phyloP scores from a whole-genome alignment of 2,329 filamentous ascomycete species.

The Colletotrichum tropicicola region DNA sequence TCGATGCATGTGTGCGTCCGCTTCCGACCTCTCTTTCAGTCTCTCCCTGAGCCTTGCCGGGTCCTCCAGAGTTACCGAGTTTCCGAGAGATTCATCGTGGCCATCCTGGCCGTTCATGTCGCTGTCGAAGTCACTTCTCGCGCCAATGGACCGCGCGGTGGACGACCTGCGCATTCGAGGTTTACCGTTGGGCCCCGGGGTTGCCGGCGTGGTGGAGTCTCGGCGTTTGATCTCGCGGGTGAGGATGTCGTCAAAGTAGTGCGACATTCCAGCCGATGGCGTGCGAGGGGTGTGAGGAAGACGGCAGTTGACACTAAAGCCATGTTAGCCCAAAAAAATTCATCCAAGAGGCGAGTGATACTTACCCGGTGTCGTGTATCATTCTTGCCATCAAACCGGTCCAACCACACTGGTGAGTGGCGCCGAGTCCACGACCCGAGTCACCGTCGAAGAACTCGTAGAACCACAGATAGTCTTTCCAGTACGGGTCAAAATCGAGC shows the following conservation, averaged over 20 bases:
- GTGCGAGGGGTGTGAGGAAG: constrained; percentile 93
- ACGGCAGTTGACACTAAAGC: constrained; percentile 88
- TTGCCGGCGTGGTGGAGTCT: constrained; percentile 45
- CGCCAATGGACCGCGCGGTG: constrained; percentile 83
- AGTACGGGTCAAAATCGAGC: constrained; percentile 90
- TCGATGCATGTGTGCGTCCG: constrained; percentile 77
- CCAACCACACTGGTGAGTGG: constrained; percentile 96
- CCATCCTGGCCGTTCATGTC: constrained; percentile 57
- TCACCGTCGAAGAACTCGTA: constrained; percentile 98
- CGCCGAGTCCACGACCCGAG: constrained; percentile 85
- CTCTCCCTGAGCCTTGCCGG: constrained; percentile 56
- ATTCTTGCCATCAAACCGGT: constrained; percentile 94
- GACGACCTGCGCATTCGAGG: constrained; percentile 78
- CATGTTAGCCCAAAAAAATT: too few relatives aligned
- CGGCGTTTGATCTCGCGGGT: constrained; percentile 59
- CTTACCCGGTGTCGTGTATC: constrained; percentile 97
- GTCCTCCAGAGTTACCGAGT: constrained; percentile 22
- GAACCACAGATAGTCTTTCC: constrained; percentile 95
- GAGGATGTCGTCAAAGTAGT: constrained; percentile 96
- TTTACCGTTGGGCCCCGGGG: constrained; percentile 37
- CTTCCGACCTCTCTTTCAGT: constrained; percentile 58
- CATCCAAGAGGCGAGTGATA: too few relatives aligned
- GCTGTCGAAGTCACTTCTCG: constrained; percentile 79
- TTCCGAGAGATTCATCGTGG: constrained; percentile 40
- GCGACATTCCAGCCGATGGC: constrained; percentile 81